Percentiles rank a stretch among this genome's conserved stretches.
Evolutionary conservation across 2,329 filamentous ascomycete genomes (phyloP).

Genomic region (Arthrobotrys iridis): DNA sequence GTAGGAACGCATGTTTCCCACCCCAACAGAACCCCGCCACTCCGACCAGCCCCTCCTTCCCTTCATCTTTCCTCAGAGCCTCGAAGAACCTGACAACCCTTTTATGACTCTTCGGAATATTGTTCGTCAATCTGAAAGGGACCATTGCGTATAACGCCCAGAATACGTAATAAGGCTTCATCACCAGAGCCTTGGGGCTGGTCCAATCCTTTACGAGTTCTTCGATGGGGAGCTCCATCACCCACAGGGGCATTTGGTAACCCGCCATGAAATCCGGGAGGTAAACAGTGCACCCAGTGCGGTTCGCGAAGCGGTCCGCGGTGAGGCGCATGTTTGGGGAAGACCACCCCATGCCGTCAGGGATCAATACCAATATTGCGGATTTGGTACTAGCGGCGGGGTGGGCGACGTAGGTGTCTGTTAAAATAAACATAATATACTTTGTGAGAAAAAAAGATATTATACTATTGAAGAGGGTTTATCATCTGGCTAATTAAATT

Average conservation of each 20-base stretch:
- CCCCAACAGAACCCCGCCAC: constrained; percentile 43
- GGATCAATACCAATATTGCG: constrained; percentile 63
- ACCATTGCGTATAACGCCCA: background rate
- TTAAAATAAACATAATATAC: background rate
- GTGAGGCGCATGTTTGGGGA: constrained; percentile 68
- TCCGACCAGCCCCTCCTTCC: constrained; percentile 21
- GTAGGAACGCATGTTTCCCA: constrained; percentile 38
- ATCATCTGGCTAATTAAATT: too few species aligned
- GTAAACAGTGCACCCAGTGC: constrained; percentile 66
- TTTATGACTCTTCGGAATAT: background rate
- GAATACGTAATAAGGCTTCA: constrained; percentile 36
- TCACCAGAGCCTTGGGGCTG: background rate
- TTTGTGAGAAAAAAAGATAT: background rate
- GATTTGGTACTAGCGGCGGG: background rate
- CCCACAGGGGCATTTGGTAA: constrained; percentile 6
- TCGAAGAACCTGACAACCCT: constrained; percentile 21
- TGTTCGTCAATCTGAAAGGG: constrained; percentile 11
- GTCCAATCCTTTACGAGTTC: constrained; percentile 25
- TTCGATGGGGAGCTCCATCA: constrained; percentile 13
- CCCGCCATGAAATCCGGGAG: constrained; percentile 68
- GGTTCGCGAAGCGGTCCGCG: constrained; percentile 68
- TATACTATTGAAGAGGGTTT: too few species aligned
- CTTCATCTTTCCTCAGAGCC: constrained; percentile 25
- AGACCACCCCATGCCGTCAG: constrained; percentile 69
- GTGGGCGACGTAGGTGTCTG: constrained; percentile 41